Base-by-base conservation (phyloP, 2,329 filamentous ascomycete species). In the Colletotrichum acutatum region DNA sequence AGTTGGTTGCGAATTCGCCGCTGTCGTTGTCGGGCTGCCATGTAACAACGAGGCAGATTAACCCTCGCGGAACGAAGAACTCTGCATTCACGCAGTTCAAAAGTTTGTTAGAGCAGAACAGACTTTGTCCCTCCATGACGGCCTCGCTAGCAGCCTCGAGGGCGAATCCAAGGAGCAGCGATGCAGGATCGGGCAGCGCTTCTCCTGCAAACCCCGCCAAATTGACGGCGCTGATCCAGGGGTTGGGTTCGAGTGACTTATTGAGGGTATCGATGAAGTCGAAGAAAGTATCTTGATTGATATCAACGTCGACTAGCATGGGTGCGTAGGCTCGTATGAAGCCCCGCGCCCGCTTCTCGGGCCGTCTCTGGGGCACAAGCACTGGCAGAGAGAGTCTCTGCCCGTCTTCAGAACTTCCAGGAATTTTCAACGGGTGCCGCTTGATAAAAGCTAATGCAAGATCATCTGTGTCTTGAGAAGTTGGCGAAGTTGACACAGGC, bases 1-100 rank as follows among this genome's bases (percentile, higher is more conserved):
- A 74, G 63, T 83, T 77, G 34, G 82, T 75, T 12, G 71, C 42
- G 4, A 79, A 77, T 19, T 80, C 76, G 22, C 42, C 24, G 3
- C 34, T 2, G 16, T 76, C 70, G 0, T 78, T 74, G 4, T 84
- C 82, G 0, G 86, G 85, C 64, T 86, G 86, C 81, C 83, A 90
- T 1, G 86, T 86, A 80, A 91, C 85, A 49, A 92, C 82, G 24
- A 83, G 53, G 4, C 77, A 79, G 14, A 86, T 88, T 0, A 91
- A 82, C 0, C 90, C 90, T 2, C 84, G 84, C 0, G 90, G 89
- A 59, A 83, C 84, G 78, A 92, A 92, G 71, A 90, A 85, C 3
- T 87, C 82, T 9, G 85, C 82, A 76, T 91, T 92, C 76, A 90
- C 84, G 46, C 82, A 80, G 75, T 90, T 85, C 19, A 92, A 83